Percentiles rank a stretch among this genome's conserved stretches.
Evolutionary conservation across 805 yeast species (phyloP).

Genomic region (Metschnikowia cubensis): DNA sequence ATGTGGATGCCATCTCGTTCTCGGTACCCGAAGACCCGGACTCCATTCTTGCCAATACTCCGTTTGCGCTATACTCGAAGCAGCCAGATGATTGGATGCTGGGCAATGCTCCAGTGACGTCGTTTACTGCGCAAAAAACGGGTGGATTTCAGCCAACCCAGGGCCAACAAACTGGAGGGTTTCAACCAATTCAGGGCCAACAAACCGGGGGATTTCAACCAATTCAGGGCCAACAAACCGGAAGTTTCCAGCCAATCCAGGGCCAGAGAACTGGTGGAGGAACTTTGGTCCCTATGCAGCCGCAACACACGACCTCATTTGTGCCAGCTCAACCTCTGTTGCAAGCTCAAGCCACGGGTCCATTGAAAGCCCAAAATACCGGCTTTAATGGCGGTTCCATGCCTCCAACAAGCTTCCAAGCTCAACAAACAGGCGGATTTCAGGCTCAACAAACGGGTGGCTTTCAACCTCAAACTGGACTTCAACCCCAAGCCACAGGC

Average conservation of each 20-base stretch:
- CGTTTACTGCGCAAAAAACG: slow-evolving; percentile 39
- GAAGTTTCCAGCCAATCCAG: slow-evolving; percentile 2
- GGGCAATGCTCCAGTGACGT: slow-evolving; percentile 16
- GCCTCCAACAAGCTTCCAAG: slow-evolving; percentile 16
- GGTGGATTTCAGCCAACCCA: slow-evolving; percentile 23
- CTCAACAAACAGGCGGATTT: slow-evolving; percentile 19
- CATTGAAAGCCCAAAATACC: slow-evolving; percentile 24
- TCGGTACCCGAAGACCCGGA: slow-evolving; percentile 59
- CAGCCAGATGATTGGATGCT: slow-evolving; percentile 21
- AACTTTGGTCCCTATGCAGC: slow-evolving; percentile 44
- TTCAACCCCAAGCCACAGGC: slow-evolving; percentile 26
- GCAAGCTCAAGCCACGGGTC: slow-evolving; percentile 36
- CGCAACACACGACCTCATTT: slow-evolving; percentile 69
- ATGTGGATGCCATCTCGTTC: slow-evolving; percentile 85
- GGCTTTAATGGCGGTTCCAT: slow-evolving; percentile 12
- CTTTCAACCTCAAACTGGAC: slow-evolving; percentile 12
- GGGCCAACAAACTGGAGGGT: slow-evolving; percentile 9
- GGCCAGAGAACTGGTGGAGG: slow-evolving; percentile 47
- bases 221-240: neutral
- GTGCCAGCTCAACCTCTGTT: slow-evolving; percentile 23
- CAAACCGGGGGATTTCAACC: neutral
- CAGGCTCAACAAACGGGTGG: slow-evolving; percentile 20
- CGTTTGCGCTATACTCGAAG: slow-evolving; percentile 32
- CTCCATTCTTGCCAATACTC: slow-evolving; percentile 41
- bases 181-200: slow-evolving; percentile 15